Conservation (phyloP, 1,139 yeast genomes). For the Insectozyma bohioensis region DNA sequence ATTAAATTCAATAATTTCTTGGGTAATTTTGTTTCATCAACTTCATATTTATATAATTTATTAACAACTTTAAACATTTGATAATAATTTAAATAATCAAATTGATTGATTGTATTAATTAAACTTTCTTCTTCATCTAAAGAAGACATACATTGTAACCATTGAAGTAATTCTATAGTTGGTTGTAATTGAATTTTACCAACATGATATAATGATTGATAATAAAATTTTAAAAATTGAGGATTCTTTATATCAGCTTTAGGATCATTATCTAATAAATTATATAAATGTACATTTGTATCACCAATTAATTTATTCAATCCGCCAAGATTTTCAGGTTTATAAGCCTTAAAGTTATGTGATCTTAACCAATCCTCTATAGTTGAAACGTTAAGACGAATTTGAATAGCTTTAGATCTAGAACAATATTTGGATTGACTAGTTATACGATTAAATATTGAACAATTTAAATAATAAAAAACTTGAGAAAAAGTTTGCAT, state of each 20-base stretch:
- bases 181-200: conserved; percentile 72
- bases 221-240: conserved; percentile 44
- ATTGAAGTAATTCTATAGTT: conserved; percentile 77
- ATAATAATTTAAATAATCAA: conserved; percentile 60
- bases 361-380: conserved; percentile 92
- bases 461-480: conserved; percentile 72
- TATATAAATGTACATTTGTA: conserved; percentile 19
- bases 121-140: conserved; percentile 55
- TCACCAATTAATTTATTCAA: conserved; percentile 19
- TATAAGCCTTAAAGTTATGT: conserved; percentile 62
- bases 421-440: conserved; percentile 67
- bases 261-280: conserved; percentile 23
- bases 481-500: conserved; percentile 79
- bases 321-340: conserved; percentile 36
- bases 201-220: conserved; percentile 55
- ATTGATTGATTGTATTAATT: conserved; percentile 56
- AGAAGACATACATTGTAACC: conserved; percentile 83
- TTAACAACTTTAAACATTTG: conserved; percentile 67
- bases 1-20: conserved; percentile 43
- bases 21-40: conserved; percentile 65
- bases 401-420: conserved; percentile 84
- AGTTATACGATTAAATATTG: conserved; percentile 71
- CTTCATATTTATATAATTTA: conserved; percentile 81
- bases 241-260: conserved; percentile 23
- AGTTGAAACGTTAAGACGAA: conserved; percentile 79